Evolutionary conservation across 192 early-diverging fungal genomes (phyloP), one percentile per base, ranked within the genome.

Genomic region (Rhizoclosmatium sp.): DNA sequence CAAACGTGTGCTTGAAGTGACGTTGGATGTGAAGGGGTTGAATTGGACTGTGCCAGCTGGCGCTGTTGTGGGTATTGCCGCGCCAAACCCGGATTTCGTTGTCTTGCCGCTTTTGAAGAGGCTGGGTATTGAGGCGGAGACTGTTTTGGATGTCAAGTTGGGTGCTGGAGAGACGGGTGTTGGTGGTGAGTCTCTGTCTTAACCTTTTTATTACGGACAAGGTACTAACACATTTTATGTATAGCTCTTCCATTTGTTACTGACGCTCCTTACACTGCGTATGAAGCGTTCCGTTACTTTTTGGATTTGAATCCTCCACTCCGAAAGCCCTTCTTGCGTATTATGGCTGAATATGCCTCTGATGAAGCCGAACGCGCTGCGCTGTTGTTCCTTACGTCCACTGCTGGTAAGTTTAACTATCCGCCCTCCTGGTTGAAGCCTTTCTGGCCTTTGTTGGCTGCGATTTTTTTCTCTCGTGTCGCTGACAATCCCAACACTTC

Each of bases 51-150:
- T 23, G 2, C 51, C 45, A 19, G 91, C 94, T 21, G 95, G 95
- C 19, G 95, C 96, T 81, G 88, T 95, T 3, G 93, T 99, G 85
- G 96, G 93, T 54, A 82, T 98, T n/a, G 75, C 90, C 59, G 95
- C 94, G 1, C 95, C 96, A n/a, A 96, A 97, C 80, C 86, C 93
- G 49, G 88, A 92, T 47, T 75, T 77, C 0, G 76, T 95, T 59
- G 95, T 98, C 0, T 71, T 86, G 0, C 93, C 88, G 1, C 68
- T 96, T 2, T 75, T 96, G 64, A 82, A 75, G 2, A 76, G 88
- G 19, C 78, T 98, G 14, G 86, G 74, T n/a, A 80, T 93, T 16
- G 81, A 77, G 5, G 80, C 85, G 2, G 78, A 77, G 4, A 82
- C 80, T 4, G 75, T 90, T 45, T 82, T 83, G 51, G 78, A 78